A percentile compares a stretch with the other conserved stretches of the same genome.
phyloP scores from a whole-genome alignment of 179 eudicot genomes.

The Heliamphora pulchella region DNA sequence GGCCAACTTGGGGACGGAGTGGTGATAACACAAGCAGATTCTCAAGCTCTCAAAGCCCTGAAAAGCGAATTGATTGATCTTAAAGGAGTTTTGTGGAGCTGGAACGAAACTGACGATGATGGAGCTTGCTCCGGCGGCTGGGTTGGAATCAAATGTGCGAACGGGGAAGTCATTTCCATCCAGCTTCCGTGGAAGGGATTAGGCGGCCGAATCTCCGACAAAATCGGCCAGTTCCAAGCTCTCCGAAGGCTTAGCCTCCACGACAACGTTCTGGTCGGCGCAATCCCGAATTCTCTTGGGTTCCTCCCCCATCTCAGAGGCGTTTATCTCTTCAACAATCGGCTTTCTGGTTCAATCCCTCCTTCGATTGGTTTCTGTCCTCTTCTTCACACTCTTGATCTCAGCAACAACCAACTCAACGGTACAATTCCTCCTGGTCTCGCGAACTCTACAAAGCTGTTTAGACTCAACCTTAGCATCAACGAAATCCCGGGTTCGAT shows the following conservation, averaged over 20 bases:
- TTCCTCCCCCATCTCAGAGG: slow-evolving; percentile 69
- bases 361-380: slow-evolving; percentile 41
- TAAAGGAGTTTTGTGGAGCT: slow-evolving; percentile 42
- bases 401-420: slow-evolving; percentile 57
- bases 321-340: slow-evolving; percentile 63
- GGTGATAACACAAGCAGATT: slow-evolving; percentile 42
- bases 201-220: slow-evolving; percentile 51
- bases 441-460: slow-evolving; percentile 42
- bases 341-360: slow-evolving; percentile 67
- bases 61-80: slow-evolving; percentile 42
- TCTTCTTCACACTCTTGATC: slow-evolving; percentile 50
- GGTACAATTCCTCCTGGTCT: slow-evolving; percentile 51
- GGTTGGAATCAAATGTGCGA: slow-evolving; percentile 65
- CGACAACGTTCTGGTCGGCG: slow-evolving; percentile 60
- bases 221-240: slow-evolving; percentile 48
- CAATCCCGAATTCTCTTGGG: slow-evolving; percentile 63
- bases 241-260: slow-evolving; percentile 73
- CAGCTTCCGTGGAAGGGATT: slow-evolving; percentile 69
- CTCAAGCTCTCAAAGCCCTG: slow-evolving; percentile 58
- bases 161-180: slow-evolving; percentile 54
- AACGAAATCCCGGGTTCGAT: slow-evolving; percentile 55
- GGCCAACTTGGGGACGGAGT: slow-evolving; percentile 38
- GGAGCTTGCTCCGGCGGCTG: slow-evolving; percentile 76
- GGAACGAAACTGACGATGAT: slow-evolving; percentile 46
- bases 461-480: slow-evolving; percentile 64